These are phyloP conservation scores for Cercospora sp. DNA, from an alignment of 2,329 filamentous ascomycete genomes.

Conservation along the genomic window DNA sequence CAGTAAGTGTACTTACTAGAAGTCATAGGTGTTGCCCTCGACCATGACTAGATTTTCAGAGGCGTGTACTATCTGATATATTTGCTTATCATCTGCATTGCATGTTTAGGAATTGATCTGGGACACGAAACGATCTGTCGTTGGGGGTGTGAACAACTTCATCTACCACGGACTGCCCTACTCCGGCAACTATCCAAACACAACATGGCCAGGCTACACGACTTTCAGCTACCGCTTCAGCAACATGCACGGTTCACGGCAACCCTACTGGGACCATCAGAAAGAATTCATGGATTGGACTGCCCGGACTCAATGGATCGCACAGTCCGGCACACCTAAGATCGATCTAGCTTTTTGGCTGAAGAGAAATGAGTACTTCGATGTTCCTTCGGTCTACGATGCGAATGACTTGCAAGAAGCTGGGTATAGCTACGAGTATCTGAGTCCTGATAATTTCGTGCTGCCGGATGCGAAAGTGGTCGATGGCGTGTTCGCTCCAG, in stretches of 20 bases:
- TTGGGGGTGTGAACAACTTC: constrained; percentile 47
- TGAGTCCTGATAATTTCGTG: constrained; percentile 48
- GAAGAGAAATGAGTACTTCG: constrained; percentile 26
- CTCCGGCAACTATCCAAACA: constrained; percentile 46
- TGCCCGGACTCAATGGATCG: constrained; percentile 42
- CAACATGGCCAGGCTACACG: constrained; percentile 53
- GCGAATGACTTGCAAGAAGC: constrained; percentile 31
- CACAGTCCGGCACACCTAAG: constrained; percentile 44
- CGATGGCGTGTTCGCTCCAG: constrained; percentile 42
- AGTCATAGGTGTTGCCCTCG: background rate
- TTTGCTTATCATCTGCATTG: background rate
- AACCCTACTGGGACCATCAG: constrained; percentile 48
- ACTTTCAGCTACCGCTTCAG: constrained; percentile 48
- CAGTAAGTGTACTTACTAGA: constrained; percentile 4
- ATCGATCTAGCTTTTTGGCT: constrained; percentile 47
- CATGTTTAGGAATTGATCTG: constrained; percentile 33
- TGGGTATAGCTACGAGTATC: constrained; percentile 45
- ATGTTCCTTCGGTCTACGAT: constrained; percentile 23
- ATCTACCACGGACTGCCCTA: constrained; percentile 50
- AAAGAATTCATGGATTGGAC: constrained; percentile 43
- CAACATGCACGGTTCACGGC: constrained; percentile 43
- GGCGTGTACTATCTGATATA: background rate
- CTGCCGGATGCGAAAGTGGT: constrained; percentile 43
- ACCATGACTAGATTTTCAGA: background rate
- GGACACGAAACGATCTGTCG: constrained; percentile 43